A percentile compares a stretch with the other conserved stretches of the same genome.
These are phyloP conservation scores for Botrytis fabae DNA, from an alignment of 2,329 filamentous ascomycete species.

Conservation along the genomic window DNA sequence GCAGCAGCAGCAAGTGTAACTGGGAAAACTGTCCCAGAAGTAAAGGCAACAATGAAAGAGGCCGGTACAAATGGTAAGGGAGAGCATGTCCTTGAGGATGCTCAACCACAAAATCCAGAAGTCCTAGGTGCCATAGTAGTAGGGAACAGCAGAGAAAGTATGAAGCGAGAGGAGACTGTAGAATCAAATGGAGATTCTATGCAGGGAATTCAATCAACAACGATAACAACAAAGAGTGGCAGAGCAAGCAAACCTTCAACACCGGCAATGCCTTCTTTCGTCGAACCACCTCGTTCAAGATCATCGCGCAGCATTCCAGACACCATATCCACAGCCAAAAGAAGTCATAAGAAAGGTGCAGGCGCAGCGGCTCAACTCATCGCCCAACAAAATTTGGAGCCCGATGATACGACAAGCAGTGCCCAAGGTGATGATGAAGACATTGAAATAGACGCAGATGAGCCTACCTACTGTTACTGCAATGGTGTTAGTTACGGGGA, in stretches of 20 bases:
- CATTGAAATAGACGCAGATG: slow-evolving; percentile 65
- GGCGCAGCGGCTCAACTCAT: slow-evolving; percentile 40
- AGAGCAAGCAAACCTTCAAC: slow-evolving; percentile 67
- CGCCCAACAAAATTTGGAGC: slow-evolving; percentile 43
- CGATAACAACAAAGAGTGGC: slow-evolving; percentile 57
- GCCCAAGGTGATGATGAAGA: slow-evolving; percentile 52
- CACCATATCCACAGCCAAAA: slow-evolving; percentile 45
- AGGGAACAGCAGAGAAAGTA: slow-evolving; percentile 47
- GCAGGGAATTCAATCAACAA: slow-evolving; percentile 41
- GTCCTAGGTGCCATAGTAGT: slow-evolving; percentile 37
- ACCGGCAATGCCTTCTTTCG: slow-evolving; percentile 59
- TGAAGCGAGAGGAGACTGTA: slow-evolving; percentile 51
- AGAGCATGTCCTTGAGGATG: slow-evolving; percentile 40
- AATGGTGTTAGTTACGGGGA: slow-evolving; percentile 79
- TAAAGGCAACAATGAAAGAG: slow-evolving; percentile 55
- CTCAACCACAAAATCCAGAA: slow-evolving; percentile 41
- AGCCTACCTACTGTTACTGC: slow-evolving; percentile 78
- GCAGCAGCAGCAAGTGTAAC: slow-evolving; percentile 36
- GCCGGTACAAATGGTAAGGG: slow-evolving; percentile 41
- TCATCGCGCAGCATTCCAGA: slow-evolving; percentile 50
- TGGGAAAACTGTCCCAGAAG: slow-evolving; percentile 47
- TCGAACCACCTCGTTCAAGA: slow-evolving; percentile 55
- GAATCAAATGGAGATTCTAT: slow-evolving; percentile 47
- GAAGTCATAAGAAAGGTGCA: slow-evolving; percentile 60
- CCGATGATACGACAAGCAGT: slow-evolving; percentile 49